phyloP scores from a whole-genome alignment of 768 basidiomycete genomes.

The Tephrocybe sp. region DNA sequence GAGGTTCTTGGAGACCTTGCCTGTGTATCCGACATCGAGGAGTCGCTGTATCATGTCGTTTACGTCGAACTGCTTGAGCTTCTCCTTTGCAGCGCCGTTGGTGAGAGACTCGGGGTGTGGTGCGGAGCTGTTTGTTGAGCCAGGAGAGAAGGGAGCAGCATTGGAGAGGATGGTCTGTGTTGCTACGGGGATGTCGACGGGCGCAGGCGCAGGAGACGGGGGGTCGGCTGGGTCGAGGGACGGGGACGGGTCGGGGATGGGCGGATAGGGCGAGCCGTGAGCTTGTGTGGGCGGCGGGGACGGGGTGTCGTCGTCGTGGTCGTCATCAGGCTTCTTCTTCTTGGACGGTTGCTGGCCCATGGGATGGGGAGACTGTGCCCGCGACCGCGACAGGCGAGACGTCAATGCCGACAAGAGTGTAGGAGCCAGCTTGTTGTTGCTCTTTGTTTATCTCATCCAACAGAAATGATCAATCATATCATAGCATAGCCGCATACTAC shows the following conservation, averaged over 20 bases:
- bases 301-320: slow-evolving; percentile 40
- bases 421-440: slow-evolving; percentile 69
- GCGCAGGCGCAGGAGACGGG: slow-evolving; percentile 44
- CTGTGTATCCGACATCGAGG: slow-evolving; percentile 94
- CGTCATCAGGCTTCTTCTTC: slow-evolving; percentile 73
- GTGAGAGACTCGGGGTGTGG: slow-evolving; percentile 40
- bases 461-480: slow-evolving; percentile 11
- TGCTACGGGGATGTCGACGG: slow-evolving; percentile 75
- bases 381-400: slow-evolving; percentile 67
- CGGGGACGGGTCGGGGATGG: slow-evolving; percentile 36
- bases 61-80: slow-evolving; percentile 78
- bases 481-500: not conserved
- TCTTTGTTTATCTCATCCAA: slow-evolving; percentile 20
- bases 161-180: slow-evolving; percentile 88
- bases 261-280: slow-evolving; percentile 36
- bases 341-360: slow-evolving; percentile 89
- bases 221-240: slow-evolving; percentile 37
- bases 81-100: slow-evolving; percentile 53
- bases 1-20: slow-evolving; percentile 95
- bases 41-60: slow-evolving; percentile 98
- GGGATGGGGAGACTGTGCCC: slow-evolving; percentile 72
- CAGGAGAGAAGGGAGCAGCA: slow-evolving; percentile 51
- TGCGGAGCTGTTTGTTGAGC: slow-evolving; percentile 42
- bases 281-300: slow-evolving; percentile 18
- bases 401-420: slow-evolving; percentile 77